Conservation (phyloP, 2,329 filamentous ascomycete genomes). For the Claviceps quebecensis region DNA sequence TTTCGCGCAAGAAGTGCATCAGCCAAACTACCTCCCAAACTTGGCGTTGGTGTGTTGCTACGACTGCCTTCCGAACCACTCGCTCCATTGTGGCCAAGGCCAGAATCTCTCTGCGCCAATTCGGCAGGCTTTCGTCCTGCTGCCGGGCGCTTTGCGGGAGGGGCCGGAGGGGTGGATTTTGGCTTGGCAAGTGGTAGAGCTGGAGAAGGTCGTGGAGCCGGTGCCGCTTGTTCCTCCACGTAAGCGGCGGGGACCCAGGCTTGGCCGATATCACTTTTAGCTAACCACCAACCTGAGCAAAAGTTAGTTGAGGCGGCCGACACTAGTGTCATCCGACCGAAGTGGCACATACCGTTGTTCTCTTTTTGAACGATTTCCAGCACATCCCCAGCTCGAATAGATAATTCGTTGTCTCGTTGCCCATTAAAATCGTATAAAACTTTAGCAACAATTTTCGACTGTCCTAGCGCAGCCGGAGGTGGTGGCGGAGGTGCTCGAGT, state of each 20-base stretch:
- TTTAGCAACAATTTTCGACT: slow-evolving; percentile 66
- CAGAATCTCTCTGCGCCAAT: slow-evolving; percentile 57
- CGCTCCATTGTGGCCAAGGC: slow-evolving; percentile 44
- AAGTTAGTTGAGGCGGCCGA: slow-evolving; percentile 11
- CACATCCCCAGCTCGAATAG: slow-evolving; percentile 64
- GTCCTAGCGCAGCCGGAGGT: slow-evolving; percentile 45
- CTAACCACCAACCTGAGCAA: slow-evolving; percentile 84
- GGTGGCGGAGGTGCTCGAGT: slow-evolving; percentile 48
- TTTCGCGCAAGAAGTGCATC: slow-evolving; percentile 67
- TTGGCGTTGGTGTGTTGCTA: slow-evolving; percentile 57
- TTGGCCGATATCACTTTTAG: slow-evolving; percentile 56
- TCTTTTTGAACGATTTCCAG: slow-evolving; percentile 90
- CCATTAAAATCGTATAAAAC: slow-evolving; percentile 87
- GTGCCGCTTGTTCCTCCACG: slow-evolving; percentile 66
- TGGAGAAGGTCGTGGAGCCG: slow-evolving; percentile 49
- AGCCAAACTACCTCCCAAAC: slow-evolving; percentile 59
- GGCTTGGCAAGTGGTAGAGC: slow-evolving; percentile 42
- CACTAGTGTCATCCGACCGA: background rate
- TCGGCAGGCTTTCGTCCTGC: slow-evolving; percentile 57
- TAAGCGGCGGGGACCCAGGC: slow-evolving; percentile 94
- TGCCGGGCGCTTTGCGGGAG: slow-evolving; percentile 67
- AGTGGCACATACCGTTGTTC: slow-evolving; percentile 59
- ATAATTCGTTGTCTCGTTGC: slow-evolving; percentile 72
- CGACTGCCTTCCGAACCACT: slow-evolving; percentile 48
- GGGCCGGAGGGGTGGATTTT: slow-evolving; percentile 62